Conservation (phyloP, 202 grass and related monocot species). For the Bolboschoenoplectus hybrid region DNA sequence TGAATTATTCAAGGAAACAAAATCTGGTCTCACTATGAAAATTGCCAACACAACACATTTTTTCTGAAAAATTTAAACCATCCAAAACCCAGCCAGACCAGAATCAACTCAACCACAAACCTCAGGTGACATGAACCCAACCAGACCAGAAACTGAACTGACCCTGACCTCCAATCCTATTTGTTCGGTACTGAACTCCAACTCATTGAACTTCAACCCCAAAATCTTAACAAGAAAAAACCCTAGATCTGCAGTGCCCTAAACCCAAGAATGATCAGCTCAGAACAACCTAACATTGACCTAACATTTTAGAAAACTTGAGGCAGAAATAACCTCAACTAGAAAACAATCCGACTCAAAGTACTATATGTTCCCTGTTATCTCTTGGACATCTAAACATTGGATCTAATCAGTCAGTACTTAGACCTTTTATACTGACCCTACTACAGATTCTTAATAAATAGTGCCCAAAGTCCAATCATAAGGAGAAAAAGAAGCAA, state of each 20-base stretch:
- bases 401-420: not conserved
- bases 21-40: not conserved
- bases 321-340: not conserved
- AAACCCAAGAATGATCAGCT: not conserved
- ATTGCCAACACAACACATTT: not conserved
- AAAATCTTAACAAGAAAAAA: not conserved
- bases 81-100: not conserved
- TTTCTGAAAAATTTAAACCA: constrained; percentile 11
- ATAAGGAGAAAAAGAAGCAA: constrained; percentile 29
- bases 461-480: not conserved
- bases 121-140: not conserved
- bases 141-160: not conserved
- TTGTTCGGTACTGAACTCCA: not conserved
- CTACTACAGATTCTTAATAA: not conserved
- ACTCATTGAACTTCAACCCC: not conserved
- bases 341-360: not conserved
- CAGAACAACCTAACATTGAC: not conserved
- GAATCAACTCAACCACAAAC: no score
- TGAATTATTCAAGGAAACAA: not conserved
- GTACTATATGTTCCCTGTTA: not conserved
- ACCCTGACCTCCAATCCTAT: not conserved
- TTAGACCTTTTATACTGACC: not conserved
- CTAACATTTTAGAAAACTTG: not conserved
- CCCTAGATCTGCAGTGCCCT: not conserved
- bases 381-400: not conserved